Evolutionary conservation across 768 basidiomycete species (phyloP).

Genomic region (Russula olivacea): DNA sequence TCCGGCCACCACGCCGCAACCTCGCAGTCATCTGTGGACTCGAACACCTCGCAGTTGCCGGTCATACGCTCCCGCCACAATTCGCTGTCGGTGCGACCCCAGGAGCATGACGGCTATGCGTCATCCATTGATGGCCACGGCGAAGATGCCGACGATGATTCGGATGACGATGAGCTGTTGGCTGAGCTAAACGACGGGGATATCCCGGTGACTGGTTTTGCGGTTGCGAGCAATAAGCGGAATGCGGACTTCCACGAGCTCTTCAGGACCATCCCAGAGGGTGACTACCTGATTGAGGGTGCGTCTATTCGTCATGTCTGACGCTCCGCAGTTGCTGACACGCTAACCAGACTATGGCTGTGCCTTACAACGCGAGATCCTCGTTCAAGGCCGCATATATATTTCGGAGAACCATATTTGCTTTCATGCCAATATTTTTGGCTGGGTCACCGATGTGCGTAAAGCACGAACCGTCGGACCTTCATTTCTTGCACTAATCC

Average conservation of each 20-base stretch:
- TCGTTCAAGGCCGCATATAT: conserved; percentile 93
- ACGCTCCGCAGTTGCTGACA: conserved; percentile 6
- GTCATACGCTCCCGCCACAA: conserved; percentile 27
- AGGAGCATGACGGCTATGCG: conserved; percentile 27
- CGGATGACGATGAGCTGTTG: conserved; percentile 26
- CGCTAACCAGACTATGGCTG: conserved; percentile 83
- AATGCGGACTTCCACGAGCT: conserved; percentile 95
- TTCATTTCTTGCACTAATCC: background rate
- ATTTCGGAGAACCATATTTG: conserved; percentile 99
- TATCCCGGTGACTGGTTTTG: conserved; percentile 93
- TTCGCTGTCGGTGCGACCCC: conserved; percentile 25
- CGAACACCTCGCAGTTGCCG: conserved; percentile 5
- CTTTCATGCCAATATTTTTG: conserved; percentile 98
- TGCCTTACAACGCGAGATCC: conserved; percentile 91
- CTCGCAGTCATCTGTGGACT: conserved; percentile 25
- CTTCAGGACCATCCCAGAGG: conserved; percentile 84
- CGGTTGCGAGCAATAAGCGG: conserved; percentile 90
- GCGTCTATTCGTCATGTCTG: conserved; percentile 28
- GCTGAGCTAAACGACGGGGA: conserved; percentile 55
- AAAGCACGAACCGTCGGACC: background rate
- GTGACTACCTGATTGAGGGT: conserved; percentile 98
- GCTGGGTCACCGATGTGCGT: conserved; percentile 95
- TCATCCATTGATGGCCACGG: conserved; percentile 26
- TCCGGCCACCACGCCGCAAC: conserved; percentile 11
- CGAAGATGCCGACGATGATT: conserved; percentile 32